Evolutionary conservation across 768 basidiomycete genomes (phyloP), one percentile per base, ranked within the genome.

Genomic region (Amyloporia xantha): DNA sequence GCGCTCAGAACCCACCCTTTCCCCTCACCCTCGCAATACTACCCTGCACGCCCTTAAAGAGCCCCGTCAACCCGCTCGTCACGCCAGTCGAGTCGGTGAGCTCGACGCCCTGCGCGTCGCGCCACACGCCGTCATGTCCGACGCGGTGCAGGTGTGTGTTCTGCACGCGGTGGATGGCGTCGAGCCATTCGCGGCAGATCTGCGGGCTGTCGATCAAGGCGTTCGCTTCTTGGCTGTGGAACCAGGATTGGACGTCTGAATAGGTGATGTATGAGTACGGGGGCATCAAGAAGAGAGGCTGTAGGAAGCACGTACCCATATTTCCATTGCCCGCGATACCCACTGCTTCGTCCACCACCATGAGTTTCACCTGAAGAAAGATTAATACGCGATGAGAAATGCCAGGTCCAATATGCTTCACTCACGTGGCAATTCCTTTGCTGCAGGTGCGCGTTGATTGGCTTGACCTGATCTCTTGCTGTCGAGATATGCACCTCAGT

Each of bases 281-380:
- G n/a, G n/a, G n/a, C n/a, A n/a, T n/a, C n/a, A n/a, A n/a, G n/a
- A n/a, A n/a, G n/a, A n/a, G n/a, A n/a, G n/a, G n/a, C n/a, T n/a
- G 28, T 26, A n/a, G n/a, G n/a, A n/a, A n/a, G n/a, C n/a, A 55
- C 62, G 45, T 48, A 72, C 75, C 77, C 60, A 84, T 82, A 62
- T 85, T 86, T 21, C 84, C 84, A 54, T 81, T 86, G 7, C 84
- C 85, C 17, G 74, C 70, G 51, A 87, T 85, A 12, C 75, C 78
- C 39, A 85, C 75, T 54, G 73, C 67, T 56, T 78, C 78, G 59
- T 86, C 85, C 51, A 84, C 73, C 28, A 76, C 69, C 67, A 83
- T 82, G 59, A 86, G 71, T 61, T 86, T 84, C 59, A 84, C 75
- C 73, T 51, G 15, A 19, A n/a, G n/a, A n/a, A n/a, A n/a, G n/a